Conservation (phyloP, 78 protist species). For the Cavenderia fasciculata region DNA sequence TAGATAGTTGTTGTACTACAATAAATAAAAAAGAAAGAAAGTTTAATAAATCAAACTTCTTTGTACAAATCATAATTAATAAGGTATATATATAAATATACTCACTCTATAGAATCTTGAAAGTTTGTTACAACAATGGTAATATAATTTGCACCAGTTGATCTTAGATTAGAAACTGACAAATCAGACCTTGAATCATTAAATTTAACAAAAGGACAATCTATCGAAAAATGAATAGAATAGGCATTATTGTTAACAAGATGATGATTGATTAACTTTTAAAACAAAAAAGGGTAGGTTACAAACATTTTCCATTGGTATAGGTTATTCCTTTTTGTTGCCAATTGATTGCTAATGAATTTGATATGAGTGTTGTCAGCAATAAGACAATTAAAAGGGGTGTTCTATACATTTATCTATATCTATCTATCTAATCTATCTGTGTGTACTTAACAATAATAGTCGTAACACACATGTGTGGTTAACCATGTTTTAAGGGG, state of each 20-base stretch:
- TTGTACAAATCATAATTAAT: neutral
- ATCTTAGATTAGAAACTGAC: conserved; percentile 1
- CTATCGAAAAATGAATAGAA: neutral
- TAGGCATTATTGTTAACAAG: neutral
- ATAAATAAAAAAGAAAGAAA: too few relatives aligned
- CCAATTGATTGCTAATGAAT: conserved; percentile 1
- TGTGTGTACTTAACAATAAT: too few relatives aligned
- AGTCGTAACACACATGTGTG: too few relatives aligned
- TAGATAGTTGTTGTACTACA: conserved; percentile 4
- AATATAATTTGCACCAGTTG: conserved; percentile 14
- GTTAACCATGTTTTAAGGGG: too few relatives aligned
- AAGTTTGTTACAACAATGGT: conserved; percentile 11
- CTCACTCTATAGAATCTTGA: neutral
- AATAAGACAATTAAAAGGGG: neutral
- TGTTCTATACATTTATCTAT: neutral
- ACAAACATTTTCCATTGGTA: conserved; percentile 15
- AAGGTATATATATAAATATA: neutral
- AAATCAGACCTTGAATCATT: conserved; percentile 18
- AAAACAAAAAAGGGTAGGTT: neutral
- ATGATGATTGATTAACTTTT: neutral
- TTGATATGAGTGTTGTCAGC: neutral
- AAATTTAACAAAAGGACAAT: conserved; percentile 10
- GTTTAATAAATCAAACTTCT: neutral
- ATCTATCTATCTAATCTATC: too few relatives aligned
- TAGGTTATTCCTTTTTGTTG: conserved; percentile 23